Evolutionary conservation across 2,329 filamentous ascomycete genomes (phyloP), one percentile per base, ranked within the genome.

Genomic region (Lachnellula cervina): DNA sequence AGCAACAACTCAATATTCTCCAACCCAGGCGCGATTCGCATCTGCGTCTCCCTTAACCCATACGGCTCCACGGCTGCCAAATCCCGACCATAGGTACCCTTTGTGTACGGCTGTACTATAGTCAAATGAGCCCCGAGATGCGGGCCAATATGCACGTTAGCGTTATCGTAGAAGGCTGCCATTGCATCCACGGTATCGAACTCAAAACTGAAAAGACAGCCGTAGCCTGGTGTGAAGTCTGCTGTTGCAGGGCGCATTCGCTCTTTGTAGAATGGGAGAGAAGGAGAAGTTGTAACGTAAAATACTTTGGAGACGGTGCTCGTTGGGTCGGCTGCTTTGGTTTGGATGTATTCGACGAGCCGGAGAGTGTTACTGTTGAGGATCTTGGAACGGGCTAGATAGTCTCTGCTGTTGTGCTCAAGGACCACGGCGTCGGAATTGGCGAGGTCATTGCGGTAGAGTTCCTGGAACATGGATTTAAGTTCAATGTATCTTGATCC

Each of bases 91-190:
- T 65, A 66, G 13, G 64, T 4, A 0, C 34, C 55, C 51, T 57
- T 62, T 25, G 55, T 54, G 59, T 66, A 66, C 7, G 62, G 49
- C n/a, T 80, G 58, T 32, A 73, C 72, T 2, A 83, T 68, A 9
- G 78, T 81, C 51, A 75, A 68, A 59, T 79, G 78, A 0, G 78
- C 80, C 0, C 79, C 80, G 0, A 83, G 69, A 60, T 82, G 79
- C 1, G 80, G 80, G 0, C 78, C 78, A 1, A 76, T 71, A 61
- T 79, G 77, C 55, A 81, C 72, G 14, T 75, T 70, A 5, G 78
- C 64, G 28, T 67, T 69, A 55, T 83, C 72, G 62, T 80, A 81
- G 57, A 83, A 83, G 0, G 74, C 73, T 3, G 58, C 64, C 0
- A 78, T 72, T 0, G 69, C 57, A 4, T 70, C 70, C 0, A 75